phyloP scores from a whole-genome alignment of 2,329 filamentous ascomycete species.

The Aspergillus bombycis region DNA sequence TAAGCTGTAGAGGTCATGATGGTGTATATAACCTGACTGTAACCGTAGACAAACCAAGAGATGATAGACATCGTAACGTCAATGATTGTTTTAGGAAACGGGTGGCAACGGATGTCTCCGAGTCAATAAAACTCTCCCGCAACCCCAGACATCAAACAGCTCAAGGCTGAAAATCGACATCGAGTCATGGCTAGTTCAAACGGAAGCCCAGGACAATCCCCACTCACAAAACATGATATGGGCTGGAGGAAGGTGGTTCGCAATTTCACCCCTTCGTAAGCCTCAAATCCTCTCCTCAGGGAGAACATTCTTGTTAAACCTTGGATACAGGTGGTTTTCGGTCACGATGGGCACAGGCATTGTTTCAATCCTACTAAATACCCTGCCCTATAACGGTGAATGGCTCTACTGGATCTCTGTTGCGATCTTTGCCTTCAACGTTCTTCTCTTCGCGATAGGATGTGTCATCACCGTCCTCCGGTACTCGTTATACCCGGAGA shows the following conservation, averaged over 20 bases:
- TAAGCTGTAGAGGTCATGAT: background rate
- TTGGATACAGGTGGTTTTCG: slow-evolving; percentile 42
- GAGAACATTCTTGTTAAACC: background rate
- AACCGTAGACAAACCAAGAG: background rate
- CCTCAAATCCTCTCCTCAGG: background rate
- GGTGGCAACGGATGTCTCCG: background rate
- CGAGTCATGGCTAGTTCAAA: background rate
- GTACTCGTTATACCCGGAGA: slow-evolving; percentile 67
- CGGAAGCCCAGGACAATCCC: background rate
- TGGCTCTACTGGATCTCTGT: slow-evolving; percentile 46
- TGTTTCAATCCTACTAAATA: slow-evolving; percentile 43
- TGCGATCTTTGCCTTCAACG: slow-evolving; percentile 40
- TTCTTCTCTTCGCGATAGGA: slow-evolving; percentile 36
- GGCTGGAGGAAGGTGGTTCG: slow-evolving; percentile 43
- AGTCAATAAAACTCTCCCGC: background rate
- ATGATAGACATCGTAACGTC: background rate
- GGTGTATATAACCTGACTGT: too few relatives aligned
- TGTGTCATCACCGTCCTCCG: slow-evolving; percentile 59
- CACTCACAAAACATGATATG: slow-evolving; percentile 37
- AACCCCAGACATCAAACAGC: background rate
- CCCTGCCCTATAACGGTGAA: slow-evolving; percentile 41
- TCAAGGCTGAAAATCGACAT: background rate
- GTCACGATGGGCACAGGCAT: slow-evolving; percentile 49
- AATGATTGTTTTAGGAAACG: background rate
- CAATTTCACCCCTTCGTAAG: slow-evolving; percentile 49